Evolutionary conservation across 1,139 yeast genomes (phyloP), one percentile per base, ranked within the genome.

Genomic region (Kazachstania sp.): DNA sequence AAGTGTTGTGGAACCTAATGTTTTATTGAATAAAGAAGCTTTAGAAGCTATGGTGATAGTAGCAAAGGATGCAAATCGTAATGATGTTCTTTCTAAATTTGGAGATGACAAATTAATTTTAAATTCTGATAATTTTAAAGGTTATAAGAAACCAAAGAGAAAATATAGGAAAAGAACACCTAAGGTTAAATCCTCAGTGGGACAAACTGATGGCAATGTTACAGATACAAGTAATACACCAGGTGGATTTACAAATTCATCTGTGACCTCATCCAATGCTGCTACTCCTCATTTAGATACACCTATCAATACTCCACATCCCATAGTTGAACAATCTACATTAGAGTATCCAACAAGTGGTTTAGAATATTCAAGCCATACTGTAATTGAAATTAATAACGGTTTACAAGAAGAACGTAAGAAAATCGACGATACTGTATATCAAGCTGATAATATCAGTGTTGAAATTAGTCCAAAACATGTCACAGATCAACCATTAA

Each of bases 41-140:
- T 45, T 63, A 30, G 67, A 64, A 39, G 63, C 66, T 11, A 61
- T 63, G 58, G 64, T 60, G 2, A 62, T 61, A 20, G 64, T 63
- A 12, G 66, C 63, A 3, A 59, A 58, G 37, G 52, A 57, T 41
- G 53, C 56, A 11, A 55, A 52, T 40, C 51, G 56, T 28, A 44
- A 47, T 20, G 56, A 54, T 35, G 52, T 59, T 2, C 39, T 58
- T 18, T 53, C 59, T 15, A 58, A 55, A 41, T 51, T 49, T 47
- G 61, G 56, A 18, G 54, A 58, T 23, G 54, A 63, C 50, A 57
- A 56, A 45, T 52, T 62, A 6, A 52, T 60, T 42, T 50, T 60
- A 49, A 57, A 57, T 43, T 59, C 65, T 5, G 59, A 54, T n/a
- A 51, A 57, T 42, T 60, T 57, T 35, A 41, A 46, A 37, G 52